These are phyloP conservation scores for Bocquillonia castaneifolia DNA, from an alignment of 441 rosid species.

Conservation along the genomic window DNA sequence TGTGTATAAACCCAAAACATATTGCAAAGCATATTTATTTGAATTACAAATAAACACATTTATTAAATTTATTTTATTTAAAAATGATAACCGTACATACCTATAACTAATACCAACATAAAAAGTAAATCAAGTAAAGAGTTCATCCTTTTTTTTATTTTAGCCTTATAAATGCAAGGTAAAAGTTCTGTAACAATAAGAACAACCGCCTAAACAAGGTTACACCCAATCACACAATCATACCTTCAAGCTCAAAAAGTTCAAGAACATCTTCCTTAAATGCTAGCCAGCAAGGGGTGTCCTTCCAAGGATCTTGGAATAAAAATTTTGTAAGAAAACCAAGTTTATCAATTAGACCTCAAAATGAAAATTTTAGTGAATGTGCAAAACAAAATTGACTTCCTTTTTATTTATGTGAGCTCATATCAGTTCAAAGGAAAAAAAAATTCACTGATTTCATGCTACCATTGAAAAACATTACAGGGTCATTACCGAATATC, in stretches of 20 bases:
- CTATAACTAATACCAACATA: too few species aligned
- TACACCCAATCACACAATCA: background rate
- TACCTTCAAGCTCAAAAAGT: background rate
- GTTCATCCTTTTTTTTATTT: too few species aligned
- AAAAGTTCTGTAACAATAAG: background rate
- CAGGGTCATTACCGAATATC: constrained; percentile 55
- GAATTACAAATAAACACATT: too few species aligned
- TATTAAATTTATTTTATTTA: too few species aligned
- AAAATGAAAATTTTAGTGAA: background rate
- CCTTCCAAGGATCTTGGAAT: background rate
- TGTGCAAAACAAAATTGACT: background rate
- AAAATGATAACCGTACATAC: too few species aligned
- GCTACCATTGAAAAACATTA: constrained; percentile 1
- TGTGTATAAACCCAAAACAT: too few species aligned
- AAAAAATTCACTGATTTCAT: background rate
- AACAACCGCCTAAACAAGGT: too few species aligned
- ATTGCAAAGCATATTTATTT: too few species aligned
- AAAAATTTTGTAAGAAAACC: background rate
- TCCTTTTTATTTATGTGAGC: background rate
- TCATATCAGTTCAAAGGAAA: background rate
- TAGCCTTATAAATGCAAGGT: background rate
- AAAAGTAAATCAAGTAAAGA: too few species aligned
- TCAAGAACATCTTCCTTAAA: constrained; percentile 1
- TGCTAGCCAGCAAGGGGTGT: background rate
- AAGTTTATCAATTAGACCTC: background rate